A percentile compares a stretch with the other conserved stretches of the same genome.
phyloP scores from a whole-genome alignment of 192 early-diverging fungal species.

The Geranomyces variabilis region DNA sequence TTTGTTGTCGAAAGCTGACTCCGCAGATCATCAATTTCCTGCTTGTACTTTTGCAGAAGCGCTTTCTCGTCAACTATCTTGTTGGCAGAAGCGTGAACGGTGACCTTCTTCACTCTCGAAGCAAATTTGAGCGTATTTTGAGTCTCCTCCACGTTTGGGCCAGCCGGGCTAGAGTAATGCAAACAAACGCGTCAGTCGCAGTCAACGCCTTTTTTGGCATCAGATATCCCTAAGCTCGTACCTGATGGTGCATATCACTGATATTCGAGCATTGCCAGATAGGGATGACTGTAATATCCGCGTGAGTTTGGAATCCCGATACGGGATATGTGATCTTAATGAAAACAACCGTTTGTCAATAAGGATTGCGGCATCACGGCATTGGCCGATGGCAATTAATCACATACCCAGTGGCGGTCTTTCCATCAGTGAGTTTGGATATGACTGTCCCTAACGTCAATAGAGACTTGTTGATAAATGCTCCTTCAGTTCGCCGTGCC shows the following conservation, averaged over 20 bases:
- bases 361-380: too few species aligned
- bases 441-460: constrained; percentile 93
- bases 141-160: constrained; percentile 80
- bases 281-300: constrained; percentile 91
- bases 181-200: constrained; percentile 25
- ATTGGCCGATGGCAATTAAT: not conserved
- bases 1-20: constrained; percentile 66
- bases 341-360: not conserved
- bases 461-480: constrained; percentile 91
- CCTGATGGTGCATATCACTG: constrained; percentile 88
- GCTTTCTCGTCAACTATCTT: constrained; percentile 80
- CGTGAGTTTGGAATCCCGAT: constrained; percentile 95
- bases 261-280: constrained; percentile 84
- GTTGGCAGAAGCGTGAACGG: constrained; percentile 81
- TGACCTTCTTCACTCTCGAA: constrained; percentile 84
- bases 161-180: constrained; percentile 57
- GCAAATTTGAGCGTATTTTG: constrained; percentile 96
- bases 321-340: constrained; percentile 77
- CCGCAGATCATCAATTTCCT: constrained; percentile 78
- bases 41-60: constrained; percentile 77
- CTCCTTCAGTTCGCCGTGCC: constrained; percentile 93
- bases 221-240: not conserved
- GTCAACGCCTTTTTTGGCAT: not conserved
- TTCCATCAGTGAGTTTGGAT: constrained; percentile 79
- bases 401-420: constrained; percentile 4